phyloP scores from a whole-genome alignment of 495 filamentous ascomycete genomes.

The Chlorociboria aeruginascens region DNA sequence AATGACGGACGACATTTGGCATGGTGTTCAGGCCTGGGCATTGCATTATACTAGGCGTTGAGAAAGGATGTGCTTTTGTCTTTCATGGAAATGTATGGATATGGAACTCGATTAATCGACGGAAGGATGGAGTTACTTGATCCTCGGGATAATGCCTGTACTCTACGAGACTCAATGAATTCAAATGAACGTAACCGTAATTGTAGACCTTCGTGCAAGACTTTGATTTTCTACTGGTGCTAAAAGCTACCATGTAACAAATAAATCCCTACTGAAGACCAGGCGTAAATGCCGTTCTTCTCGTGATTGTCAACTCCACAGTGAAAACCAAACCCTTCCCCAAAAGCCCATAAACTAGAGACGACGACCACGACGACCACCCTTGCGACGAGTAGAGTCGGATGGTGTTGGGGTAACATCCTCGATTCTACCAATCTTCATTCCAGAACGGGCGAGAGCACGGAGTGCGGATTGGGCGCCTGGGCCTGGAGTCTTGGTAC shows the following conservation, averaged over 20 bases:
- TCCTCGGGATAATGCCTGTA: no score
- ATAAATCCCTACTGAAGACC: conserved; percentile 31
- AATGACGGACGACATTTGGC: neutral
- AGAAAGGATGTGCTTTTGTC: no score
- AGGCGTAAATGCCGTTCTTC: conserved; percentile 57
- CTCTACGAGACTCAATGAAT: no score
- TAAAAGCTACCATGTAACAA: conserved; percentile 39
- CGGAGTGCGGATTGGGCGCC: conserved; percentile 98
- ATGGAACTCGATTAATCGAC: no score
- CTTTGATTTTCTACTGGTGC: conserved; percentile 26
- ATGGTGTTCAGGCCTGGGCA: neutral
- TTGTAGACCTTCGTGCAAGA: neutral
- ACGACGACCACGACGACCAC: conserved; percentile 99
- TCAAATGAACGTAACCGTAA: no score
- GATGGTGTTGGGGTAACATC: conserved; percentile 98
- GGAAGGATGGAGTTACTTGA: no score
- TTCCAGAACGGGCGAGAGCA: conserved; percentile 93
- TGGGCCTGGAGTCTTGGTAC: conserved; percentile 98
- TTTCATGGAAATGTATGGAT: no score
- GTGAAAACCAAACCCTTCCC: conserved; percentile 32
- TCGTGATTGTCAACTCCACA: conserved; percentile 52
- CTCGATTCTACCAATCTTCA: conserved; percentile 99
- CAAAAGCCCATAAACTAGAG: conserved; percentile 41
- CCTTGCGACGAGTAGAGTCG: conserved; percentile 97
- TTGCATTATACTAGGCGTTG: no score